phyloP scores from a whole-genome alignment of 768 basidiomycete genomes.

The Tulasnella sp. region DNA sequence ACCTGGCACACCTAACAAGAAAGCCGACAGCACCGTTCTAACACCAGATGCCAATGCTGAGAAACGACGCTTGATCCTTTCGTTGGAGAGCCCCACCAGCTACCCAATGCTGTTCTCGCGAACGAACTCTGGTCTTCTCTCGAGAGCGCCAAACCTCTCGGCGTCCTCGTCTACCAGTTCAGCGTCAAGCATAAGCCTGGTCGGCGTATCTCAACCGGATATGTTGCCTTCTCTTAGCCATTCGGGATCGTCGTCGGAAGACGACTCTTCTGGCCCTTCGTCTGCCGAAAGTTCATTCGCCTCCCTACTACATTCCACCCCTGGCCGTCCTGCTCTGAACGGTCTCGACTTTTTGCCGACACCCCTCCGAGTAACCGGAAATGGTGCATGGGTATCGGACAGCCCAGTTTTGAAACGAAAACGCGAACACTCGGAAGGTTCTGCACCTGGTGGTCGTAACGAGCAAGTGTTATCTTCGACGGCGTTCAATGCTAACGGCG shows the following conservation, averaged over 20 bases:
- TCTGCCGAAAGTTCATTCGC: background rate
- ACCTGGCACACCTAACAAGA: background rate
- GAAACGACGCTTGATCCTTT: slow-evolving; percentile 5
- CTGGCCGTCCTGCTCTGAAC: background rate
- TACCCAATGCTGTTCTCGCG: background rate
- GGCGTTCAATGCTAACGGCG: background rate
- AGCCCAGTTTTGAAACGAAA: slow-evolving; percentile 7
- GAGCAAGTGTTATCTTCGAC: background rate
- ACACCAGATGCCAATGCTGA: slow-evolving; percentile 3
- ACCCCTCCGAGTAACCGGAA: background rate
- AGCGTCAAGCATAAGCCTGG: no score
- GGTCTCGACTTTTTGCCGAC: background rate
- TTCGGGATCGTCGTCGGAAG: background rate
- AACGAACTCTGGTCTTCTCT: no score
- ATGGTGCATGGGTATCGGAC: background rate
- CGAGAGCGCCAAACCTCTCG: no score
- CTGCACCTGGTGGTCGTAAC: background rate
- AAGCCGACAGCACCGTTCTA: no score
- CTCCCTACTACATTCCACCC: background rate
- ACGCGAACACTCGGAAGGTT: background rate
- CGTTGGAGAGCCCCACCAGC: slow-evolving; percentile 9
- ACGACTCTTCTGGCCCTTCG: background rate
- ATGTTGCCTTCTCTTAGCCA: background rate
- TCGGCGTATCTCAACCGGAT: no score
- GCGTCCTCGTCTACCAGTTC: no score